Base-by-base conservation (phyloP, 352 stramenopile genomes). In the Globisporangium uncinulatum region DNA sequence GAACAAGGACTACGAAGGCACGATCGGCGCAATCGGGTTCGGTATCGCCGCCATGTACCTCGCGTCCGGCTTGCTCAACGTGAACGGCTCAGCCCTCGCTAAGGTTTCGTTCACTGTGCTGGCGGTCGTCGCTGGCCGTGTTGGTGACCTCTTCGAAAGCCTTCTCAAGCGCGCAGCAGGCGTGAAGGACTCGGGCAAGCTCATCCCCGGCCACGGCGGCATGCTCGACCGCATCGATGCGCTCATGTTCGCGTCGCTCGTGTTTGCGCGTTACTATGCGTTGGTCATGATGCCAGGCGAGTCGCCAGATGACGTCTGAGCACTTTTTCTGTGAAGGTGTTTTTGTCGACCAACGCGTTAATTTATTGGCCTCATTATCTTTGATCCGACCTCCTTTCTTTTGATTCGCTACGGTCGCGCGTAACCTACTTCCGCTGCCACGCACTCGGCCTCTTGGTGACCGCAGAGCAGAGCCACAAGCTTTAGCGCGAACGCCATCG, bases 1-100 rank as follows among this genome's bases (percentile, higher is more conserved):
- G 37, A 98, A 98, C 74, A 98, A 98, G 65, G 96, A 97, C 49
- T 88, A 98, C 20, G 95, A 98, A 76, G 95, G 95, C 52, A 90
- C 96, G 20, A 61, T 98, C 32, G 92, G 86, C 9, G 95, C 93
- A 19, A 74, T 86, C 24, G 20, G 94, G 0, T 86, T 87, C 15
- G 91, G 86, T 19, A 49, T 97, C 20, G 86, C 86, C 11, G 86
- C 94, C 3, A 97, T 95, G 75, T 74, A 95, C 44, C 76, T 97
- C 48, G 80, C 69, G 14, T 81, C 74, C 0, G 51, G 76, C 19
- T 24, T 91, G 20, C 96, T 95, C 49, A 67, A 74, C 42, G 61
- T 96, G 0, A 81, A 85, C 10, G 94, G 92, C 7, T 76, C 83
- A 1, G 61, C 78, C 1, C 71, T 97, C 60, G 91, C 87, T 9